Percentiles rank a stretch among this genome's conserved stretches.
Evolutionary conservation across 2,329 filamentous ascomycete genomes (phyloP).

Genomic region (Hypomyces perniciosus): DNA sequence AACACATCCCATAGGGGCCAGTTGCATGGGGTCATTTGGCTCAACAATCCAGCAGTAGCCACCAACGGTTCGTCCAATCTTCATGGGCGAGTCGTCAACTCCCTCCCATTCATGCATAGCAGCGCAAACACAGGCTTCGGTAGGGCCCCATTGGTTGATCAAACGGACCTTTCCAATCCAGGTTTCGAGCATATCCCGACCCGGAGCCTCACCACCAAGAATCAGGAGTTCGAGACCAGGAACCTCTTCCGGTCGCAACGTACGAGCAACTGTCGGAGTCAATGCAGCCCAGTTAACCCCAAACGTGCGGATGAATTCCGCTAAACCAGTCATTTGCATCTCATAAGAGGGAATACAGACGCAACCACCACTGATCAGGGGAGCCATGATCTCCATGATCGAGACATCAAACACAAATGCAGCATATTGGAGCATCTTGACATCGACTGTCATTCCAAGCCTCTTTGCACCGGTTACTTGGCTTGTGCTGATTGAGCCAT

Average conservation of each 20-base stretch:
- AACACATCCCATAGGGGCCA: background rate
- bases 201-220: slow-evolving; percentile 4
- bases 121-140: slow-evolving; percentile 5
- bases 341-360: slow-evolving; percentile 15
- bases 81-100: background rate
- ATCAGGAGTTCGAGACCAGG: background rate
- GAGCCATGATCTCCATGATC: slow-evolving; percentile 9
- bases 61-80: slow-evolving; percentile 1
- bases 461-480: background rate
- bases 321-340: slow-evolving; percentile 4
- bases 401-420: slow-evolving; percentile 14
- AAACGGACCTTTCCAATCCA: slow-evolving; percentile 1
- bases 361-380: slow-evolving; percentile 4
- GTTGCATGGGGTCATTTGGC: background rate
- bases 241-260: background rate
- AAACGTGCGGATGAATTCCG: background rate
- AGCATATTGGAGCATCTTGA: slow-evolving; percentile 13
- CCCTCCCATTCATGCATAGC: slow-evolving; percentile 1
- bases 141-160: slow-evolving; percentile 7
- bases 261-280: slow-evolving; percentile 5
- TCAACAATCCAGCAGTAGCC: slow-evolving; percentile 9
- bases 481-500: background rate
- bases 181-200: background rate
- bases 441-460: background rate
- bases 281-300: background rate